These are phyloP conservation scores for Microbotryomycetes sp. DNA, from an alignment of 1,284 basidiomycete species.

Conservation along the genomic window DNA sequence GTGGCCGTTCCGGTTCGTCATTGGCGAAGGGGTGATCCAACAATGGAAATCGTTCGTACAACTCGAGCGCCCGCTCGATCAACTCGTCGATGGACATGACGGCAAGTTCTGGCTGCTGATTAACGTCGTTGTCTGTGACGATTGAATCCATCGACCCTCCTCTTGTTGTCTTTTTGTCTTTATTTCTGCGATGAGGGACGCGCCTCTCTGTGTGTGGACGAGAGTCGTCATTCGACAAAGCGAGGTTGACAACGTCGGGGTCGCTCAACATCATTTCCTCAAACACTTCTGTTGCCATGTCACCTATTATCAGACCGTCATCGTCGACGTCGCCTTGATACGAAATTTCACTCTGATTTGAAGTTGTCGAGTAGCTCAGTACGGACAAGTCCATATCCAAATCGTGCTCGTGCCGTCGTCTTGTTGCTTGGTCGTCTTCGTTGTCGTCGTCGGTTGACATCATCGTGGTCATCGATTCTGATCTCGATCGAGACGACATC, in stretches of 20 bases:
- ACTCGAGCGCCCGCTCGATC: slow-evolving; percentile 23
- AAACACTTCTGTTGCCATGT: slow-evolving; percentile 11
- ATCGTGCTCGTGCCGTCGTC: too few relatives aligned
- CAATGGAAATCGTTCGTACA: slow-evolving; percentile 26
- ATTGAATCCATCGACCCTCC: background rate
- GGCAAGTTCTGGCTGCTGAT: background rate
- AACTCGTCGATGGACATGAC: slow-evolving; percentile 25
- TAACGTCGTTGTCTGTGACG: background rate
- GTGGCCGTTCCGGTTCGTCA: background rate
- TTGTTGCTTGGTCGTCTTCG: too few relatives aligned
- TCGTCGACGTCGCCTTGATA: too few relatives aligned
- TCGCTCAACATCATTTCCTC: slow-evolving; percentile 25
- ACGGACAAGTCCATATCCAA: too few relatives aligned
- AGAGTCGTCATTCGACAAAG: background rate
- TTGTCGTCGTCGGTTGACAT: too few relatives aligned
- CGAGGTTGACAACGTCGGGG: slow-evolving; percentile 20
- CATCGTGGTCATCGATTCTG: slow-evolving; percentile 10
- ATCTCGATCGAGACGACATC: slow-evolving; percentile 5
- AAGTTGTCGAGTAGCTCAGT: too few relatives aligned
- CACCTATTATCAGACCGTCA: too few relatives aligned
- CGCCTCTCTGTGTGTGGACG: too few relatives aligned
- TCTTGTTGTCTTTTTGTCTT: background rate
- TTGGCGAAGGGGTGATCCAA: background rate
- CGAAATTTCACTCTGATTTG: too few relatives aligned
- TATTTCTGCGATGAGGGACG: too few relatives aligned